A percentile compares a stretch with the other conserved stretches of the same genome.
phyloP scores from a whole-genome alignment of 176 grass and related monocot species.

The Lolium multiflorum region DNA sequence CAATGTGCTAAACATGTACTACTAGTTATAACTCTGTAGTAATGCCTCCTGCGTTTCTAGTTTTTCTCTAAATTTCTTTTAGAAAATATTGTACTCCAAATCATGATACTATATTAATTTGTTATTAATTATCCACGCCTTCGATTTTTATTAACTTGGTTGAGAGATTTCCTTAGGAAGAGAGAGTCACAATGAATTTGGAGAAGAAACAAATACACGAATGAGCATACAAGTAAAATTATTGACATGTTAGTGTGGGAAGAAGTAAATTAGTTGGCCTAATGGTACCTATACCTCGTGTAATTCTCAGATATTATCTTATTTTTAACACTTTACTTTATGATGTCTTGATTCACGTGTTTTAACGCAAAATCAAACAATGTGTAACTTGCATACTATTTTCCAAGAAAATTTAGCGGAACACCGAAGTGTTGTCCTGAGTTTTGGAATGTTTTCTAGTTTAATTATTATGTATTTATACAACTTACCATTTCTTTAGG shows the following conservation, averaged over 20 bases:
- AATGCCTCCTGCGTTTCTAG: too few relatives aligned
- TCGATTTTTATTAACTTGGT: background rate
- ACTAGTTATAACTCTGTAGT: background rate
- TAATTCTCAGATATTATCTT: background rate
- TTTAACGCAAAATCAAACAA: background rate
- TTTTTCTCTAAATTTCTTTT: background rate
- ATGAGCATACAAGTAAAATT: background rate
- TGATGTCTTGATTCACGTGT: background rate
- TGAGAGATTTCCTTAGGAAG: background rate
- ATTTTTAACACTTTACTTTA: background rate
- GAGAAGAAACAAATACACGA: background rate
- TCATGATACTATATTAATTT: background rate
- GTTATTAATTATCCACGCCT: background rate
- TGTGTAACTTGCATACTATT: background rate
- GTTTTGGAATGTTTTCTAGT: background rate
- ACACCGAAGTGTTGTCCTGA: background rate
- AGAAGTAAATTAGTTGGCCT: background rate
- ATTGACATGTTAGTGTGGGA: background rate
- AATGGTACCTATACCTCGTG: background rate
- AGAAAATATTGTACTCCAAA: background rate
- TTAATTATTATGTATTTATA: background rate
- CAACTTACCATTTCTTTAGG: background rate
- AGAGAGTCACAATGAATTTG: background rate
- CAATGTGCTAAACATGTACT: too few relatives aligned
- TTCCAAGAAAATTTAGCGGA: background rate